Evolutionary conservation across 179 eudicot species (phyloP).

Genomic region (Dionaea muscipula): DNA sequence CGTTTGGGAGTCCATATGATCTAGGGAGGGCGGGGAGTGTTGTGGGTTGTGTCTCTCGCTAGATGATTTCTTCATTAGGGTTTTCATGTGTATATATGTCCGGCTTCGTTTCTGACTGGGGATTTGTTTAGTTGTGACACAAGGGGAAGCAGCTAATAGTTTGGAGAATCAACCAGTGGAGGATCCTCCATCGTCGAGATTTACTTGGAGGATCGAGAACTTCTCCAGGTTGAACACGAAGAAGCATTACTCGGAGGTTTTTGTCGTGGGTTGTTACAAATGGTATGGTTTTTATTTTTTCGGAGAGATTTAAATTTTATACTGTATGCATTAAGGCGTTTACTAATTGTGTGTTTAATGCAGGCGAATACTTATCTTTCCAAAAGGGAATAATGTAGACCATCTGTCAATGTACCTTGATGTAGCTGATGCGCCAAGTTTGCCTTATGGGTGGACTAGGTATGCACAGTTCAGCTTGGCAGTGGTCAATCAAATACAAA

Average conservation of each 20-base stretch:
- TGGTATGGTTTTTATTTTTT: conserved; percentile 31
- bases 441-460: conserved; percentile 97
- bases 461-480: conserved; percentile 92
- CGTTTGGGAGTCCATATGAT: conserved; percentile 8
- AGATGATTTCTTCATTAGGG: not conserved
- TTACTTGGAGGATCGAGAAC: conserved; percentile 78
- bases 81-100: conserved; percentile 4
- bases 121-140: conserved; percentile 29
- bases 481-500: conserved; percentile 65
- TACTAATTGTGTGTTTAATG: conserved; percentile 12
- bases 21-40: conserved; percentile 10
- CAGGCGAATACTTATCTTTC: conserved; percentile 91
- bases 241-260: conserved; percentile 75
- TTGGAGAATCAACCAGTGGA: conserved; percentile 55
- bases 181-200: conserved; percentile 68
- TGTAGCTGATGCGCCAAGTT: conserved; percentile 74
- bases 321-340: not conserved
- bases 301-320: not conserved
- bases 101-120: conserved; percentile 8
- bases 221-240: conserved; percentile 59
- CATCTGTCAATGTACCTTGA: conserved; percentile 83
- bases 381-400: conserved; percentile 91
- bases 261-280: conserved; percentile 64
- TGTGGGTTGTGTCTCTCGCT: not conserved
- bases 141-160: conserved; percentile 37